Evolutionary conservation across 345 rosid species (phyloP), one percentile per base, ranked within the genome.

Genomic region (Toxicodendron radicans): DNA sequence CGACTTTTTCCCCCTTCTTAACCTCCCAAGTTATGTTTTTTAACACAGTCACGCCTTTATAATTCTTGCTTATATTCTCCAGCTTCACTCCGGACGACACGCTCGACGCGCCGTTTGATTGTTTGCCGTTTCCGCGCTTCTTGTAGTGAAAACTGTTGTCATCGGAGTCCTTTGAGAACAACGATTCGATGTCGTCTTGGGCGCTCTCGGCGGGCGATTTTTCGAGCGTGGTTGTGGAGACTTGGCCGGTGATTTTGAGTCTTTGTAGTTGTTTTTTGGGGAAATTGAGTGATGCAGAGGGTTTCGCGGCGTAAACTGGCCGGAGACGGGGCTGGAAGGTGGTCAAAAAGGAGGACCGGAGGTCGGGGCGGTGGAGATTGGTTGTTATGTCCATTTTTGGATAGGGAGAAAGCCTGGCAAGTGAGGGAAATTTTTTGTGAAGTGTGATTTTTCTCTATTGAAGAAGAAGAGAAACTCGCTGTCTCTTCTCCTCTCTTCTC

Each of bases 1-100:
- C 99, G 0, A 92, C 99, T 68, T 91, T 95, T 79, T 91, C 97
- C 0, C 97, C 99, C 70, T 76, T 92, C 64, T 91, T 95, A 51
- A 95, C 99, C 69, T 95, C 99, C 99, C 99, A 95, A 21, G 75
- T 86, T 30, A 95, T 94, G 62, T 91, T 82, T 69, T 90, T 90
- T 76, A 95, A 85, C 75, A 95, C 90, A 6, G 97, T 88, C 2
- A 87, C 93, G 2, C 97, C 97, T 73, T 95, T 89, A 54, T 89
- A 95, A 66, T 80, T 88, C 84, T 95, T 92, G 79, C 89, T 85
- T 24, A 95, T 83, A 72, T 85, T 92, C 72, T 95, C 97, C 2
- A 95, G 88, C 89, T 87, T 95, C 3, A 88, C 88, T 17, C 99
- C 99, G 0, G 99, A 95, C 0, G 99, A 87, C 35, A 95, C 70